Conservation (phyloP, 1,284 basidiomycete genomes). For the Trametes polyzona region DNA sequence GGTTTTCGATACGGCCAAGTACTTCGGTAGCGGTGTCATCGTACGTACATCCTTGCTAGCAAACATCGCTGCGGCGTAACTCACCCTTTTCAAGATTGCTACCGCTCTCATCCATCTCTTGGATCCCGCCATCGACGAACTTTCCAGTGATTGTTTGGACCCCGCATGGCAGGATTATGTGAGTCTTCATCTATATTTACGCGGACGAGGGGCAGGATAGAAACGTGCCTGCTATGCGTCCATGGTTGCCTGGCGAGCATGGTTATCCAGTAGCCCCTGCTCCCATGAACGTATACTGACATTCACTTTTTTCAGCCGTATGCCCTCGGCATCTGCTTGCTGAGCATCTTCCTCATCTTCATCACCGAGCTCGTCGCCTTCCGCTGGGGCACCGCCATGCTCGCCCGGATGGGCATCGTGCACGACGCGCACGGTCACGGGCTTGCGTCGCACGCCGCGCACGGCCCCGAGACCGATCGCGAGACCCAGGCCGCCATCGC, state of each 20-base stretch:
- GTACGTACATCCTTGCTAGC: conserved; percentile 45
- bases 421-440: conserved; percentile 74
- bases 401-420: conserved; percentile 54
- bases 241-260: too few relatives aligned
- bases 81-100: conserved; percentile 62
- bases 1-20: conserved; percentile 89
- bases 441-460: conserved; percentile 66
- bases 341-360: conserved; percentile 84
- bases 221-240: too few relatives aligned
- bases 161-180: conserved; percentile 78
- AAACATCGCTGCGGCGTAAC: conserved; percentile 13
- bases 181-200: conserved; percentile 37
- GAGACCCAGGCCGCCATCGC: conserved; percentile 15
- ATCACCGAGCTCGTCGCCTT: conserved; percentile 86
- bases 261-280: too few relatives aligned
- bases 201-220: too few relatives aligned
- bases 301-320: conserved; percentile 57
- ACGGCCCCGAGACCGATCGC: conserved; percentile 59
- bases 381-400: conserved; percentile 73
- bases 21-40: conserved; percentile 94
- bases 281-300: too few relatives aligned
- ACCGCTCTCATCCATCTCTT: conserved; percentile 92
- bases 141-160: conserved; percentile 75
- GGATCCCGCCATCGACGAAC: conserved; percentile 72
- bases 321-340: conserved; percentile 78